phyloP scores from a whole-genome alignment of 805 yeast species.

The Candida anglica region DNA sequence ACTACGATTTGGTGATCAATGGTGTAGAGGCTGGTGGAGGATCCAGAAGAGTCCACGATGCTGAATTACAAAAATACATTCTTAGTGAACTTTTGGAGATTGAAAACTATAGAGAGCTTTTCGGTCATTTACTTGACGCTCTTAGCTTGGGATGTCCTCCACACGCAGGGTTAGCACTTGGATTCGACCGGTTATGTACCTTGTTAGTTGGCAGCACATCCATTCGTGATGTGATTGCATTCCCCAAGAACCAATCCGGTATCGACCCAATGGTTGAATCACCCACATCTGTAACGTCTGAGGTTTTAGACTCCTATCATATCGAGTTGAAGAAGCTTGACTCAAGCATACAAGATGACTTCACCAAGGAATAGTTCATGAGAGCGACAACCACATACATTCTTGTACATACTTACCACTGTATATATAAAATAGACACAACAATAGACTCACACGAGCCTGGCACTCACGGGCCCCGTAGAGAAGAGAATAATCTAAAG shows the following conservation, averaged over 20 bases:
- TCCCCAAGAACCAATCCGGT: conserved; percentile 91
- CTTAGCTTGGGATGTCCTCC: conserved; percentile 95
- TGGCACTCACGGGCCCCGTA: too few species aligned
- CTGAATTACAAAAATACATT: conserved; percentile 69
- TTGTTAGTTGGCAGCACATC: conserved; percentile 75
- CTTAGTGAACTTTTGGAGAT: conserved; percentile 64
- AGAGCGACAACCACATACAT: too few species aligned
- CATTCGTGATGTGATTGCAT: conserved; percentile 91
- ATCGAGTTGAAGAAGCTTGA: conserved; percentile 16
- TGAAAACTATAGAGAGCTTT: conserved; percentile 52
- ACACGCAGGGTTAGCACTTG: conserved; percentile 95
- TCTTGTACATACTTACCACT: too few species aligned
- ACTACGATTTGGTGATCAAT: conserved; percentile 88
- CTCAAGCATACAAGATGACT: not conserved
- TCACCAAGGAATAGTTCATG: not conserved
- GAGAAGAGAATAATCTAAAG: too few species aligned
- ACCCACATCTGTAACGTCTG: conserved; percentile 62
- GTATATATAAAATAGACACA: too few species aligned
- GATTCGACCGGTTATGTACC: conserved; percentile 90
- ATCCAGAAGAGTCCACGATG: conserved; percentile 89
- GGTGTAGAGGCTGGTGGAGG: conserved; percentile 99
- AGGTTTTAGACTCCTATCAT: conserved; percentile 53
- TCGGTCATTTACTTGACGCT: conserved; percentile 84
- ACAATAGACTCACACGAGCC: too few species aligned
- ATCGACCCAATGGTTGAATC: conserved; percentile 83